Evolutionary conservation across 495 filamentous ascomycete species (phyloP), one percentile per base, ranked within the genome.

Genomic region (Geopyxis carbonaria): DNA sequence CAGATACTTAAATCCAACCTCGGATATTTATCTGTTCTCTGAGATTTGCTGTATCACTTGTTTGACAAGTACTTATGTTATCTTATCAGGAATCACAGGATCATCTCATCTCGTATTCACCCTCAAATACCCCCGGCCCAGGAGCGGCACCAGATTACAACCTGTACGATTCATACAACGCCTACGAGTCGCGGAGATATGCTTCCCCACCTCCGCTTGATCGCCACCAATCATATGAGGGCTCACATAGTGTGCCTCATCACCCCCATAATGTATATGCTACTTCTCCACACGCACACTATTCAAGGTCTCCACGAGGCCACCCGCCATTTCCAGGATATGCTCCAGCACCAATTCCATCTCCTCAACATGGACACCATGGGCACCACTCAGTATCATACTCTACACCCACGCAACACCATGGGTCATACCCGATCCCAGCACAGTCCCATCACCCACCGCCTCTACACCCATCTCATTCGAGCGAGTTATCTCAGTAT

Each of bases 391-490:
- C 43, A 30, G 43, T 48, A 10, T 28, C 40, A 39, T 49, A 36
- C 27, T 53, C 50, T 49, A 36, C 27, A 52, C 50, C 34, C 46
- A 53, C 30, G 15, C 51, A 22, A 53, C 48, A 29, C 46, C 48
- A 49, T 53, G 53, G 23, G 25, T 46, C 48, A 13, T 48, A 52
- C 6, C 44, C 22, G 11, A 38, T 41, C 15, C 27, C 27, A 30
- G 27, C 27, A 30, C 27, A 30, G 30, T 39, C 36, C 36, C 22
- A 19, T 39, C 22, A 22, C 36, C 14, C 36, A 19, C 36, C 36
- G n/a, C 30, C 36, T 29, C 36, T 21, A 8, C 36, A 39, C 16
- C 42, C 45, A 31, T 53, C 50, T 15, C 49, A 40, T n/a, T 46
- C 43, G 15, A 53, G 50, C 38, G 50, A 53, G 4, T 21, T 48